Evolutionary conservation across 495 filamentous ascomycete species (phyloP).

Genomic region (Xylaria acuta): DNA sequence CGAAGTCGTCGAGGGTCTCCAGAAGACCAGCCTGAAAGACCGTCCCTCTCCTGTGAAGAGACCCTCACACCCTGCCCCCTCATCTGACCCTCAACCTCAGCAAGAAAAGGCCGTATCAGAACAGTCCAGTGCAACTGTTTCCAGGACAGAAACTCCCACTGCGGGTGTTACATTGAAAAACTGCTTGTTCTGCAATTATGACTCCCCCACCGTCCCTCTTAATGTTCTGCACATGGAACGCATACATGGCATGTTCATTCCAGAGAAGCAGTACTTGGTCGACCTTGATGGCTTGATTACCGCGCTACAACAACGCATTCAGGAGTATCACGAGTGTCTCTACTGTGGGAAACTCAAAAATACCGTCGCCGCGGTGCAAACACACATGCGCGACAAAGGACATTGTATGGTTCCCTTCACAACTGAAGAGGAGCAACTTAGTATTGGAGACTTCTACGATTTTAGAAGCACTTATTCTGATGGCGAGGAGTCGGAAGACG

Average conservation of each 20-base stretch:
- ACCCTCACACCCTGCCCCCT: slow-evolving; percentile 63
- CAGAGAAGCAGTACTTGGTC: slow-evolving; percentile 80
- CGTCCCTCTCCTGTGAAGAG: slow-evolving; percentile 58
- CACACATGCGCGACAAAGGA: slow-evolving; percentile 95
- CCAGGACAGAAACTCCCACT: slow-evolving; percentile 43
- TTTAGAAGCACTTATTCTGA: slow-evolving; percentile 95
- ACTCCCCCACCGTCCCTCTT: slow-evolving; percentile 71
- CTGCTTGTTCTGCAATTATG: slow-evolving; percentile 90
- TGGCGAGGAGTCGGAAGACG: slow-evolving; percentile 65
- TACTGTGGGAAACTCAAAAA: slow-evolving; percentile 81
- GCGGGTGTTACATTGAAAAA: slow-evolving; percentile 58
- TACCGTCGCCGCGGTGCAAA: slow-evolving; percentile 76
- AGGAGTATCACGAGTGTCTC: slow-evolving; percentile 75
- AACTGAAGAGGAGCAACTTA: slow-evolving; percentile 86
- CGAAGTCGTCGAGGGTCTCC: slow-evolving; percentile 78
- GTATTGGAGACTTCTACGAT: slow-evolving; percentile 98
- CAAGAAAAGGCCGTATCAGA: slow-evolving; percentile 46
- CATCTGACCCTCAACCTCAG: slow-evolving; percentile 51
- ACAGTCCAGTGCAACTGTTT: slow-evolving; percentile 41
- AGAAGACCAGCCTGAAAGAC: slow-evolving; percentile 73
- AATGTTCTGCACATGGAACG: slow-evolving; percentile 90
- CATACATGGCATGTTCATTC: slow-evolving; percentile 95
- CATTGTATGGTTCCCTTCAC: slow-evolving; percentile 97
- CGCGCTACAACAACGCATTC: slow-evolving; percentile 75
- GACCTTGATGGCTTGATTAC: slow-evolving; percentile 80